Evolutionary conservation across 2,329 filamentous ascomycete species (phyloP).

Genomic region (Penicillium sp.): DNA sequence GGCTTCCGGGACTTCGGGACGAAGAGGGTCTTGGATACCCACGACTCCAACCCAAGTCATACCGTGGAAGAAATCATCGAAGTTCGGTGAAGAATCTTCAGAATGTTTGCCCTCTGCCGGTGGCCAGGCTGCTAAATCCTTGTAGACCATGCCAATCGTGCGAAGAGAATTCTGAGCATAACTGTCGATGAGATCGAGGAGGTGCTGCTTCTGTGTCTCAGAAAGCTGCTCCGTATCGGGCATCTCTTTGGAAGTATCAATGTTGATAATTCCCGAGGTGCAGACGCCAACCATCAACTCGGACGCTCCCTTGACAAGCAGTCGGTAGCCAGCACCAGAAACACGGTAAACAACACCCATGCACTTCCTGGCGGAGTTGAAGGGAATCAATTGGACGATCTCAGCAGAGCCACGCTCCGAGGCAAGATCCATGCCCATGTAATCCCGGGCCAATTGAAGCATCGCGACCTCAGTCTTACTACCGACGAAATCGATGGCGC

Average conservation of each 20-base stretch:
- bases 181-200: slow-evolving; percentile 39
- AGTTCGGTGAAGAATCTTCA: slow-evolving; percentile 61
- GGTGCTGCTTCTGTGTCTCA: slow-evolving; percentile 24
- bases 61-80: slow-evolving; percentile 66
- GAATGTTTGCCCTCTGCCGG: slow-evolving; percentile 54
- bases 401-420: slow-evolving; percentile 62
- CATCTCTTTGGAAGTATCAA: slow-evolving; percentile 25
- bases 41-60: slow-evolving; percentile 73
- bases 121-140: slow-evolving; percentile 69
- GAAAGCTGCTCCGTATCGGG: slow-evolving; percentile 27
- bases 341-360: slow-evolving; percentile 50
- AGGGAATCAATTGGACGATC: slow-evolving; percentile 67
- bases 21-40: slow-evolving; percentile 72
- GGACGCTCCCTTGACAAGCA: slow-evolving; percentile 50
- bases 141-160: slow-evolving; percentile 71
- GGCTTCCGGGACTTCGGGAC: slow-evolving; percentile 65
- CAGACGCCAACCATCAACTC: slow-evolving; percentile 45
- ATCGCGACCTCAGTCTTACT: slow-evolving; percentile 76
- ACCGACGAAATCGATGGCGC: slow-evolving; percentile 65
- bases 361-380: slow-evolving; percentile 73
- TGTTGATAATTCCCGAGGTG: slow-evolving; percentile 34
- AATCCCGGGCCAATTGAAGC: slow-evolving; percentile 65
- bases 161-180: slow-evolving; percentile 61
- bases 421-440: slow-evolving; percentile 65
- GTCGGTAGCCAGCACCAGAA: slow-evolving; percentile 40